Base-by-base conservation (phyloP, 257 asterid genomes). In the Penstemon barbatus region DNA sequence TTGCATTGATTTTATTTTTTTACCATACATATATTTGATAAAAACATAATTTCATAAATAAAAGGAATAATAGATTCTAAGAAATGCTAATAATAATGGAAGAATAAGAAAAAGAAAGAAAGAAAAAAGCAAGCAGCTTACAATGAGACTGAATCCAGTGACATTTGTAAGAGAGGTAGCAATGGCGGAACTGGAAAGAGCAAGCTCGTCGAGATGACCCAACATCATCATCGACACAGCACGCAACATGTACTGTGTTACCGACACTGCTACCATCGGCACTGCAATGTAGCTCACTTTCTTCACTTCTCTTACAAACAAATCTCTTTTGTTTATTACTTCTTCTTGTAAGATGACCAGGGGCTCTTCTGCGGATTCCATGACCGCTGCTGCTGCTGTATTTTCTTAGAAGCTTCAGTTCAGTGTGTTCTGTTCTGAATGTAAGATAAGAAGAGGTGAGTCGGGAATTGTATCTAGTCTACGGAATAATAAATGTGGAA, bases 201-300 rank as follows among this genome's bases (percentile, higher is more conserved):
- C 72, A 3, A 84, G 87, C 7, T 82, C 85, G 53, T 79, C 78
- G 13, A 84, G 75, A 52, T 82, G 89, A 33, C 89, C 87, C 72
- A 82, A 50, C 87, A 85, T 82, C 79, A 85, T 69, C 87, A 82
- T 70, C 37, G 90, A 48, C 46, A 61, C 76, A 39, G 75, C 76
- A 13, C 85, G 76, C 53, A 80, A 6, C 11, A 82, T 15, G 74
- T 71, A 79, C 63, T 78, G 84, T 5, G 84, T 71, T 40, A 85
- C 57, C 2, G 78, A 48, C 5, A 74, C 87, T 18, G 72, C 77
- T n/a, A 82, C 77, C 81, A 80, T 80, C 7, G 86, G 87, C 67
- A 71, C 19, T 11, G 87, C 90, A 55, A 82, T 74, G 70, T 57
- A 57, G 51, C 79, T 71, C 65, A 80, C 43, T 45, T 12, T 75